Evolutionary conservation across 2,329 filamentous ascomycete species (phyloP).

Genomic region (Incumbomyces delicatus): DNA sequence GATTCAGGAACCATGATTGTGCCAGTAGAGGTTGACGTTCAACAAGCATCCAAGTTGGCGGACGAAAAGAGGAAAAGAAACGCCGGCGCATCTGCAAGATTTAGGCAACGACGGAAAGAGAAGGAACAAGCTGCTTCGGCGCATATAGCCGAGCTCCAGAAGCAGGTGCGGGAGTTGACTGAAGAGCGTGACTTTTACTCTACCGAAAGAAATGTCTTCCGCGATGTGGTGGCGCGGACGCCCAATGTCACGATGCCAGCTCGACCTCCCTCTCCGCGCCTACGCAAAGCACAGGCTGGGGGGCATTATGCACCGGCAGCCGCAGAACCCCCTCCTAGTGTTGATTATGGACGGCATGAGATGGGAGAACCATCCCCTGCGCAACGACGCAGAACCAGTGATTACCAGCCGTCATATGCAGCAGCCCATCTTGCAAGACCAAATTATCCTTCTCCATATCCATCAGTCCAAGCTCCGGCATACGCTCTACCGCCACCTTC

Average conservation of each 20-base stretch:
- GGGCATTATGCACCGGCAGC: neutral
- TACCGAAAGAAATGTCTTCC: conserved; percentile 60
- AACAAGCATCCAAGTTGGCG: conserved; percentile 70
- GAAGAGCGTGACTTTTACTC: conserved; percentile 65
- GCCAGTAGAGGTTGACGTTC: conserved; percentile 49
- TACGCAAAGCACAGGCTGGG: conserved; percentile 7
- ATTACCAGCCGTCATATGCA: conserved; percentile 17
- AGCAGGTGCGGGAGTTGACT: conserved; percentile 56
- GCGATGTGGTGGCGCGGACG: conserved; percentile 50
- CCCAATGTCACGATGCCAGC: conserved; percentile 17
- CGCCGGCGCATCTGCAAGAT: conserved; percentile 73
- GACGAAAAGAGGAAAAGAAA: conserved; percentile 81
- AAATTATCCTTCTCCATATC: conserved; percentile 5
- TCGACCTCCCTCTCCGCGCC: conserved; percentile 19
- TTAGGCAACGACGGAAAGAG: conserved; percentile 72
- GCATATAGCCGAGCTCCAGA: conserved; percentile 59
- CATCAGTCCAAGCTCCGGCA: neutral
- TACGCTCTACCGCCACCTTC: conserved; percentile 12
- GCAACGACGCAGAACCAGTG: conserved; percentile 17
- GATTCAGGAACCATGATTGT: conserved; percentile 30
- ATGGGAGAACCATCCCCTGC: conserved; percentile 12
- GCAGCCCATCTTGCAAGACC: neutral
- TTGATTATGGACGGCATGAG: conserved; percentile 16
- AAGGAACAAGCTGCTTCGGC: conserved; percentile 63
- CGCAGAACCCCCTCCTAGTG: conserved; percentile 6